Evolutionary conservation across 768 basidiomycete genomes (phyloP).

Genomic region (Pulveroboletus frians): DNA sequence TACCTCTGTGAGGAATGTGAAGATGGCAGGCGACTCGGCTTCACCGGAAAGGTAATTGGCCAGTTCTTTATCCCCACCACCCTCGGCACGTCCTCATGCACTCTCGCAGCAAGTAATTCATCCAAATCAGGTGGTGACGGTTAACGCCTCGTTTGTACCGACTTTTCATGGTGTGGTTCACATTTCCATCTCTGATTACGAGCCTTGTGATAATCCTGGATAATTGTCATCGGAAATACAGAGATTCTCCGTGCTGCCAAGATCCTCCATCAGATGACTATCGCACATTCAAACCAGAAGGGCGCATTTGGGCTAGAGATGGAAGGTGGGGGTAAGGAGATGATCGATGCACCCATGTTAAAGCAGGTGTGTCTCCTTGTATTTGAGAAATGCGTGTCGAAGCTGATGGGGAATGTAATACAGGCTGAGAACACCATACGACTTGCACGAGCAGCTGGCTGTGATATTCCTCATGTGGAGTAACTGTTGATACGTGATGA

Average conservation of each 20-base stretch:
- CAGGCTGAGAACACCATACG: conserved; percentile 50
- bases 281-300: conserved; percentile 44
- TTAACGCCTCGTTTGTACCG: conserved; percentile 78
- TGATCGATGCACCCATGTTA: conserved; percentile 92
- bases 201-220: neutral
- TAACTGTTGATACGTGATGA: conserved; percentile 8
- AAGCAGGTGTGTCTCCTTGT: conserved; percentile 45
- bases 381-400: neutral
- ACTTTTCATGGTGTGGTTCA: conserved; percentile 50
- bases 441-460: conserved; percentile 49
- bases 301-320: conserved; percentile 74
- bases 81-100: neutral
- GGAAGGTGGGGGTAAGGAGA: conserved; percentile 53
- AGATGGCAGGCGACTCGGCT: conserved; percentile 79
- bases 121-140: conserved; percentile 72
- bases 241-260: conserved; percentile 74
- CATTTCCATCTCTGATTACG: neutral
- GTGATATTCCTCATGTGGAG: conserved; percentile 45
- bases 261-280: conserved; percentile 63
- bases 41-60: conserved; percentile 74
- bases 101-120: conserved; percentile 84
- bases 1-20: conserved; percentile 67
- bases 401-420: neutral
- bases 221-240: conserved; percentile 23
- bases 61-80: neutral